Percentiles rank a stretch among this genome's conserved stretches.
These are phyloP conservation scores for Aspergillus cavernicola DNA, from an alignment of 495 filamentous ascomycete species.

Conservation along the genomic window DNA sequence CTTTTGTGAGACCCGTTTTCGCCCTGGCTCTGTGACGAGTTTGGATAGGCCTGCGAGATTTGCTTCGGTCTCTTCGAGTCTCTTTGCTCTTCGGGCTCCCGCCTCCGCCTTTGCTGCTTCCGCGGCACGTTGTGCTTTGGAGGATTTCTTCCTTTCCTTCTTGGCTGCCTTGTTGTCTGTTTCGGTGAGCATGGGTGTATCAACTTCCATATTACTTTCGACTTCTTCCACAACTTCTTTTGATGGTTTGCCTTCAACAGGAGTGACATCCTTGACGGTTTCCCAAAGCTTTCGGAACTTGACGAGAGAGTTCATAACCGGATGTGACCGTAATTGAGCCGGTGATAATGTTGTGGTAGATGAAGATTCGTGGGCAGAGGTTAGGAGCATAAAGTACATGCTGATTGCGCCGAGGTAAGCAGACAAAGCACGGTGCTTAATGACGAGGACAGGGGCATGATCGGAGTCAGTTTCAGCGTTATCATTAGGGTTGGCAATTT, in stretches of 20 bases:
- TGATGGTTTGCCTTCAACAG: conserved; percentile 23
- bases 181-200: conserved; percentile 20
- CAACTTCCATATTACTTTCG: conserved; percentile 14
- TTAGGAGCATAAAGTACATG: conserved; percentile 91
- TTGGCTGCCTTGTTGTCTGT: conserved; percentile 26
- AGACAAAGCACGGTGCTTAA: conserved; percentile 71
- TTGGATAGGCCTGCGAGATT: conserved; percentile 65
- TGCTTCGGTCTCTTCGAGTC: conserved; percentile 54
- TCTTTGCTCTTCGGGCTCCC: conserved; percentile 52
- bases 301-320: conserved; percentile 80
- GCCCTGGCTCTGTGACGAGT: conserved; percentile 33
- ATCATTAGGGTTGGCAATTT: conserved; percentile 42
- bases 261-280: conserved; percentile 56
- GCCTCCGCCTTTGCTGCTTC: conserved; percentile 50
- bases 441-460: conserved; percentile 48
- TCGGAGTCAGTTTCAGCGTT: conserved; percentile 29
- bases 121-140: conserved; percentile 47
- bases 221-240: conserved; percentile 11
- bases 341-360: conserved; percentile 55
- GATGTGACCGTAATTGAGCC: conserved; percentile 75
- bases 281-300: conserved; percentile 78
- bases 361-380: conserved; percentile 59
- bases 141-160: conserved; percentile 37
- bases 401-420: conserved; percentile 81
- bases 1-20: conserved; percentile 33